Evolutionary conservation across 2,329 filamentous ascomycete genomes (phyloP).

Genomic region (Ophiostoma quercus): DNA sequence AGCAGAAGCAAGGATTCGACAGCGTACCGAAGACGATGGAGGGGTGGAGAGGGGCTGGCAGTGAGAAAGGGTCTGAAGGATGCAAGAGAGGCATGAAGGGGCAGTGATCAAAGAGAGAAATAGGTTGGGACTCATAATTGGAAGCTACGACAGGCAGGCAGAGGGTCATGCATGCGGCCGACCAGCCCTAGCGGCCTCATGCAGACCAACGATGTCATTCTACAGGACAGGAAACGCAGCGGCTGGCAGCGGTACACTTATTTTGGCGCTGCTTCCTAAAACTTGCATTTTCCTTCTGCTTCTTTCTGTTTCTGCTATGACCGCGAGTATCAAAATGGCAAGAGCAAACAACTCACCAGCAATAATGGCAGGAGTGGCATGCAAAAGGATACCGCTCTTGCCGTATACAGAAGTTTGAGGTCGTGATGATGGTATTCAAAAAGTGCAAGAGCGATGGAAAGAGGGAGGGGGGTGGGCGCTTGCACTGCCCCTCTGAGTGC

Average conservation of each 20-base stretch:
- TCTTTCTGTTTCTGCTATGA: not conserved
- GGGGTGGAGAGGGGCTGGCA: conserved; percentile 6
- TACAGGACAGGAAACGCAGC: conserved; percentile 1
- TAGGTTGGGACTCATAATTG: not conserved
- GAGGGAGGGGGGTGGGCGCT: conserved; percentile 3
- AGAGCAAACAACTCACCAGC: not conserved
- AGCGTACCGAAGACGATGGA: not conserved
- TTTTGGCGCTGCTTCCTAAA: not conserved
- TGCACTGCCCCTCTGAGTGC: conserved; percentile 20
- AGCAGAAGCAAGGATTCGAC: not conserved
- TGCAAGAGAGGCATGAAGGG: not conserved
- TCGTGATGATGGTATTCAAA: not conserved
- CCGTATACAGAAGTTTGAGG: not conserved
- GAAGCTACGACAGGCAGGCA: not conserved
- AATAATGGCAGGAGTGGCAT: not conserved
- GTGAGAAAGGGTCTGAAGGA: not conserved
- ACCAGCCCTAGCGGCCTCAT: not conserved
- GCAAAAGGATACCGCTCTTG: not conserved
- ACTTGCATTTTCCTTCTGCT: not conserved
- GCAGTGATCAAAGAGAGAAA: not conserved
- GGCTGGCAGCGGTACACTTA: not conserved
- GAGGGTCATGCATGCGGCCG: not conserved
- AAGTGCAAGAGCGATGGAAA: conserved; percentile 7
- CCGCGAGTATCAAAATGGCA: not conserved
- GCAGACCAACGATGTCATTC: not conserved